These are phyloP conservation scores for Chromosphaera perkinsii DNA, from an alignment of 208 protist genomes.

Conservation along the genomic window DNA sequence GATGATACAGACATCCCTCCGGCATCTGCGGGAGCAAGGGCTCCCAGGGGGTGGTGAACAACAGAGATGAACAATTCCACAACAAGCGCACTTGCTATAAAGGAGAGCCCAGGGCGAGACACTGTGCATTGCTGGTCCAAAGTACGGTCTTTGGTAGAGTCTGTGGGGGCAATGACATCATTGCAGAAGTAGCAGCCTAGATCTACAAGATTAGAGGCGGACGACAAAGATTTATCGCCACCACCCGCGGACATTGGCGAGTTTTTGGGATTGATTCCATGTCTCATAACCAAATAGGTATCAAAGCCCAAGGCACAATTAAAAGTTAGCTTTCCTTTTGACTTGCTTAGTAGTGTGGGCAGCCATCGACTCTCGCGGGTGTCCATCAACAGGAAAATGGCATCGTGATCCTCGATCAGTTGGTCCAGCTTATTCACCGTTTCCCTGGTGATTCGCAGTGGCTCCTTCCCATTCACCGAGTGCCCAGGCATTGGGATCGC, in stretches of 20 bases:
- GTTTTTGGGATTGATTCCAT: constrained; percentile 67
- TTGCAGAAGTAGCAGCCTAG: constrained; percentile 98
- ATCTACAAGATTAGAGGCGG: constrained; percentile 3
- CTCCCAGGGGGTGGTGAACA: constrained; percentile 77
- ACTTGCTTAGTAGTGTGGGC: constrained; percentile 79
- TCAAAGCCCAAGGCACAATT: constrained; percentile 95
- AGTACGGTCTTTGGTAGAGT: constrained; percentile 79
- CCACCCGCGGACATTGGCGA: too few species aligned
- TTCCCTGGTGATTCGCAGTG: not conserved
- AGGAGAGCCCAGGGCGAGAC: constrained; percentile 80
- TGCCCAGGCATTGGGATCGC: constrained; percentile 95
- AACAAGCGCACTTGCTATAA: constrained; percentile 78
- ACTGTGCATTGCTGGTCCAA: constrained; percentile 98
- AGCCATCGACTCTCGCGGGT: constrained; percentile 93
- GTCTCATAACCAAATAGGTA: constrained; percentile 91
- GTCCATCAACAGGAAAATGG: constrained; percentile 94
- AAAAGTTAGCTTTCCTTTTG: constrained; percentile 76
- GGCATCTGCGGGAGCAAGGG: constrained; percentile 55
- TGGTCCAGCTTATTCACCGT: constrained; percentile 48
- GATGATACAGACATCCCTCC: constrained; percentile 17
- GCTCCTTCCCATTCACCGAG: constrained; percentile 39
- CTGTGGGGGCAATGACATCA: constrained; percentile 80
- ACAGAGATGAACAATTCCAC: constrained; percentile 85
- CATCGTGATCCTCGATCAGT: constrained; percentile 79
- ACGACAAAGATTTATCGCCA: too few species aligned